These are phyloP conservation scores for Trichomonas vaginalis DNA, from an alignment of 208 protist species.

Conservation along the genomic window DNA sequence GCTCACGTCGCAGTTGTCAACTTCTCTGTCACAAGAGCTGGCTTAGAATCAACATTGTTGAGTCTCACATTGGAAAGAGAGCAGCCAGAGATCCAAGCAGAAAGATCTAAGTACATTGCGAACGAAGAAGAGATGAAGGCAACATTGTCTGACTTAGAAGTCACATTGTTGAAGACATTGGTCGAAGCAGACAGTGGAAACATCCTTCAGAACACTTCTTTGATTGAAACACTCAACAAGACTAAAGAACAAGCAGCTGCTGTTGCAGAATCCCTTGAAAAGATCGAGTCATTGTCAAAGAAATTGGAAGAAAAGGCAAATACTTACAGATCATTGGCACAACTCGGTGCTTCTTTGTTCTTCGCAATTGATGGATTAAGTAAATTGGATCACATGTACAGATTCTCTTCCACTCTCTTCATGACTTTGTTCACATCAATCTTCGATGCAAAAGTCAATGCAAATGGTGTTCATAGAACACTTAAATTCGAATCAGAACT, in stretches of 20 bases:
- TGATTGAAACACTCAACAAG: conserved; percentile 52
- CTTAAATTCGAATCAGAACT: neutral
- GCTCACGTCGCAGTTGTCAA: conserved; percentile 72
- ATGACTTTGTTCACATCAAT: conserved; percentile 47
- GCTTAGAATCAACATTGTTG: conserved; percentile 84
- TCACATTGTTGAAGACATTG: neutral
- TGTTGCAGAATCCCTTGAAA: conserved; percentile 60
- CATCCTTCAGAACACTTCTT: neutral
- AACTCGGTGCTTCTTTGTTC: conserved; percentile 61
- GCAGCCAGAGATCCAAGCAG: conserved; percentile 77
- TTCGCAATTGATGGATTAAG: conserved; percentile 68
- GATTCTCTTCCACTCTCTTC: conserved; percentile 73
- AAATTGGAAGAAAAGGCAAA: conserved; percentile 72
- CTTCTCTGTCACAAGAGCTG: conserved; percentile 83
- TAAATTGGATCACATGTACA: conserved; percentile 83
- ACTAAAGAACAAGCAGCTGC: conserved; percentile 73
- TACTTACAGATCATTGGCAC: conserved; percentile 72
- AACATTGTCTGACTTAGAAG: conserved; percentile 49
- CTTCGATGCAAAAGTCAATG: neutral
- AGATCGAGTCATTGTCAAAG: conserved; percentile 60
- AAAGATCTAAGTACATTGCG: conserved; percentile 66
- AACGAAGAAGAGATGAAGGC: conserved; percentile 82
- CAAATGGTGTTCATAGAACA: neutral
- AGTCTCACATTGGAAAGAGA: conserved; percentile 79
- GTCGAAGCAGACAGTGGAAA: neutral